Base-by-base conservation (phyloP, 495 filamentous ascomycete genomes). In the Podospora appendiculata region DNA sequence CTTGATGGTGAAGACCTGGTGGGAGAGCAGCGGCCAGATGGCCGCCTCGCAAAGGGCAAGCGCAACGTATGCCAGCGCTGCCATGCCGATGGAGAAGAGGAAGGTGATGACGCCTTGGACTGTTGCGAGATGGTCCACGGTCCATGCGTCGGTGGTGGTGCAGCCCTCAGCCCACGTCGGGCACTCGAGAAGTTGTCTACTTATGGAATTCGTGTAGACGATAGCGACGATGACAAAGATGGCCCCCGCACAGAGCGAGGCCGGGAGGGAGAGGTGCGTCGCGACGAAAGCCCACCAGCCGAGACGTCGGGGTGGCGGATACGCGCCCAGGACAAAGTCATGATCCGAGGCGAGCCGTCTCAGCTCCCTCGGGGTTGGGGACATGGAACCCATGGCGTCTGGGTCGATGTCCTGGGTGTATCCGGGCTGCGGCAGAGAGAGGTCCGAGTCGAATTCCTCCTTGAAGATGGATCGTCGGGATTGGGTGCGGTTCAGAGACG, bases 71-170 rank as follows among this genome's bases (percentile, higher is more conserved):
- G 56, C 56, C 16, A 67, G 47, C 1, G 58, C 54, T 9, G 49
- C 39, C 45, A 67, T 42, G 11, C 64, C 64, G 19, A 63, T 57
- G 9, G 57, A 41, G 46, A 59, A 67, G 4, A 67, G 17, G 32
- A 63, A 25, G 7, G 64, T 60, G 47, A 65, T 60, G 42, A 65
- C 53, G 1, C 60, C 62, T 50, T 67, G 64, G 17, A 67, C 50
- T 6, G 56, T 63, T 4, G 52, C 54, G 12, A 67, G 58, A 39
- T 67, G 52, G 6, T 57, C 51, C 0, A 52, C 33, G 1, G 62
- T 65, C 64, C 64, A 67, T 3, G 12, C 32, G 44, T 61, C 59
- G 8, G 51, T 45, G 8, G 36, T 34, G 11, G 14, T 19, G 39
- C 64, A 67, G 32, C 40, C 42, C 11, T 39, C 47, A 6, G 62